Evolutionary conservation across 257 asterid species (phyloP), one percentile per base, ranked within the genome.

Genomic region (Ehretia macrophylla): DNA sequence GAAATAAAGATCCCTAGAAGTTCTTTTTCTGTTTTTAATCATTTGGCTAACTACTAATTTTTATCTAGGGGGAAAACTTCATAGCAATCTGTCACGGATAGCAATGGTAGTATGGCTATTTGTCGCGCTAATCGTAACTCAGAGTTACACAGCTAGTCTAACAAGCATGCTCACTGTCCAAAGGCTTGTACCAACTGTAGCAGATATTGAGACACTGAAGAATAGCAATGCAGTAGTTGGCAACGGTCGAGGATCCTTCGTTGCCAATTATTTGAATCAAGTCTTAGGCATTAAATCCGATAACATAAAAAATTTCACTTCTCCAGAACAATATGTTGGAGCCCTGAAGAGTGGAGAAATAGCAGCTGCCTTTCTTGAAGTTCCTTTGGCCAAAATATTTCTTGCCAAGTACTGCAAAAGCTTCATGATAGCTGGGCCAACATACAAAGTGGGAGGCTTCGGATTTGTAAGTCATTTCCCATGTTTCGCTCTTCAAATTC

Each of bases 141-240:
- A 78, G 17, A 71, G 81, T 65, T 78, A 78, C 55, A 71, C 81
- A 10, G 84, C 84, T 16, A 78, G 66, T 59, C 81, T 75, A 6
- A 14, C 68, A 12, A 74, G 79, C 67, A 61, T 78, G 81, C 79
- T 78, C 48, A 78, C 84, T 10, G 58, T 65, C 14, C 69, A 57
- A 8, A 51, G 50, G 14, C 60, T 72, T 0, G 68, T 63, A 42
- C 81, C 84, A 6, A 68, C 50, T 45, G 54, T 65, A 20, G 47
- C 65, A 17, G 72, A 75, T 22, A 48, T 69, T 4, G 84, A 73
- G 60, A 49, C 63, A 1, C 46, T 75, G 8, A 72, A 60, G 64
- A 51, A 51, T 14, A 51, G 59, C 46, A 79, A 79, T 13, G 63
- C 74, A 1, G 13, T 45, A 4, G 19, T 79, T 16, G 84, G 84